These are phyloP conservation scores for Acorus gramineus DNA, from an alignment of 106 monocot genomes.

Conservation along the genomic window DNA sequence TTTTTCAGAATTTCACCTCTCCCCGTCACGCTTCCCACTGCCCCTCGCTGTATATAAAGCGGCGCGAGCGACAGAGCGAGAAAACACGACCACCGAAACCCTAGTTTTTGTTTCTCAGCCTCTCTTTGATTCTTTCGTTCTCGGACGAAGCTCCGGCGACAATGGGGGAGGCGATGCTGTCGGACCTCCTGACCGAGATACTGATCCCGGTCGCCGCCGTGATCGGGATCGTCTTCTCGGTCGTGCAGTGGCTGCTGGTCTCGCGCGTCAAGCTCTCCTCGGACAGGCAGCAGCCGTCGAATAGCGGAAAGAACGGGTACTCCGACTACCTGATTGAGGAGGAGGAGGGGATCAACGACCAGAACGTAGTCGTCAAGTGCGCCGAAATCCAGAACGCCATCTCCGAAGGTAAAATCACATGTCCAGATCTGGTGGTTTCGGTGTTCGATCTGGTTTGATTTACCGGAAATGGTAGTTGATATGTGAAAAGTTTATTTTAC, in stretches of 20 bases:
- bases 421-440: not conserved
- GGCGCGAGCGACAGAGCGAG: too few relatives aligned
- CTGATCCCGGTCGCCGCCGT: constrained; percentile 67
- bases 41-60: too few relatives aligned
- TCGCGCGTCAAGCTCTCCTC: constrained; percentile 63
- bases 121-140: too few relatives aligned
- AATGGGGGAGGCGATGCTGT: constrained; percentile 42
- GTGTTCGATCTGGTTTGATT: not conserved
- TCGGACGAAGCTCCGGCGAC: not conserved
- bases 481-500: constrained; percentile 1
- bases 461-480: constrained; percentile 1
- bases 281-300: constrained; percentile 13
- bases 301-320: constrained; percentile 36
- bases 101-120: too few relatives aligned
- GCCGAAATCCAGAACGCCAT: constrained; percentile 93
- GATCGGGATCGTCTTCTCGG: constrained; percentile 67
- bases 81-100: too few relatives aligned
- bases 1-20: too few relatives aligned
- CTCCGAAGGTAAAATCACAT: constrained; percentile 57
- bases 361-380: constrained; percentile 69
- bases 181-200: constrained; percentile 69
- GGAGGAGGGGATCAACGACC: constrained; percentile 79
- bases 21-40: too few relatives aligned
- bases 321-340: constrained; percentile 74
- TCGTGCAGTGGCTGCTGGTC: constrained; percentile 71